Conservation (phyloP, 208 protist genomes). For the Crithidia bombi region DNA sequence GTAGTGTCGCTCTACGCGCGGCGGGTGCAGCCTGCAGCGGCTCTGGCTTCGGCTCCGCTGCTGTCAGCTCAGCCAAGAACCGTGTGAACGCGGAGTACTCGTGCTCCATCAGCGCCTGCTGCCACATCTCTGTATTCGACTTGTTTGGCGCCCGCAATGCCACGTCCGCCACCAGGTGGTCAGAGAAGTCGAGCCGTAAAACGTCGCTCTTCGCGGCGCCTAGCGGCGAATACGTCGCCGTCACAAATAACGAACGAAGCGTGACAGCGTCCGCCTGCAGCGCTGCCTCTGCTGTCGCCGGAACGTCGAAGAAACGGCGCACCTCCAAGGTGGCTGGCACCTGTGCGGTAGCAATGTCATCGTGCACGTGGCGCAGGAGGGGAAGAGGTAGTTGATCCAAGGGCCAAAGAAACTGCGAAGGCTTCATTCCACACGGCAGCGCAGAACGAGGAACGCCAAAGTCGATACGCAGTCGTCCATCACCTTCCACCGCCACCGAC, state of each 20-base stretch:
- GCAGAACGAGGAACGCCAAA: not conserved
- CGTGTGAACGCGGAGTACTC: constrained; percentile 23
- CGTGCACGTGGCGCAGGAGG: constrained; percentile 11
- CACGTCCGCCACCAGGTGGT: constrained; percentile 11
- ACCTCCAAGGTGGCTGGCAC: constrained; percentile 14
- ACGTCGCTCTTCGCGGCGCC: constrained; percentile 13
- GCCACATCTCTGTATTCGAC: not conserved
- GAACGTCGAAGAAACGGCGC: constrained; percentile 19
- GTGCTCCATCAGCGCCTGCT: constrained; percentile 6
- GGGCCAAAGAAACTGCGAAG: constrained; percentile 6
- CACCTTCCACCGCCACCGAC: constrained; percentile 1
- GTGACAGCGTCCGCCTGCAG: not conserved
- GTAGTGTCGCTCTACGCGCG: not conserved
- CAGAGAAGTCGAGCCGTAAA: constrained; percentile 7
- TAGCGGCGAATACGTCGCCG: constrained; percentile 22
- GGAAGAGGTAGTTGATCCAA: constrained; percentile 5
- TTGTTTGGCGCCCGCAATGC: constrained; percentile 13
- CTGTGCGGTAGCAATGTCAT: not conserved
- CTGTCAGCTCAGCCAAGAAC: constrained; percentile 7
- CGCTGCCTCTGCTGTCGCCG: constrained; percentile 3
- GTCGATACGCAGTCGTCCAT: constrained; percentile 6
- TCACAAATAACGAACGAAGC: constrained; percentile 12
- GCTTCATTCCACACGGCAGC: constrained; percentile 3
- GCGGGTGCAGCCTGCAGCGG: not conserved
- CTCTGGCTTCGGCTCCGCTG: not conserved